These are phyloP conservation scores for Paraconiothyrium brasiliense DNA, from an alignment of 2,329 filamentous ascomycete species.

Conservation along the genomic window DNA sequence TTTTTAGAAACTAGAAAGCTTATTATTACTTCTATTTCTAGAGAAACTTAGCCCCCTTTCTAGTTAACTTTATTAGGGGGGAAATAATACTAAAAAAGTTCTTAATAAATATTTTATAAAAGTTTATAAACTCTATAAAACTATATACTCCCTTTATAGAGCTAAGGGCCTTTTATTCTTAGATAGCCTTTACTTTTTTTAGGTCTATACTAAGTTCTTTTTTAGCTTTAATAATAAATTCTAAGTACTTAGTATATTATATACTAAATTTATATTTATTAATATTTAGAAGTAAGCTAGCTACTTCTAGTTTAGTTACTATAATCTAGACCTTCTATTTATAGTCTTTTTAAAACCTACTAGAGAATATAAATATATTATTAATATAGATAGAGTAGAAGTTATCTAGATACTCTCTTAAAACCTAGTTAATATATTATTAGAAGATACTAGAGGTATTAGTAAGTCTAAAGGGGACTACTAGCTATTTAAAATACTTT, in stretches of 20 bases:
- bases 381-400: no score
- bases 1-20: conserved; percentile 34
- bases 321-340: no score
- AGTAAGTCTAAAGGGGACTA: not conserved
- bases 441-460: not conserved
- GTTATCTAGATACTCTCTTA: no score
- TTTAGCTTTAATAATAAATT: not conserved
- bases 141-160: not conserved
- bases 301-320: no score
- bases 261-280: not conserved
- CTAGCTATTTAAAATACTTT: not conserved
- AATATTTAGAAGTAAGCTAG: not conserved
- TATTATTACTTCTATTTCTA: conserved; percentile 7
- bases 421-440: no score
- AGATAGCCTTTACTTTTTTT: not conserved
- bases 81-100: not conserved
- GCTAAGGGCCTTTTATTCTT: not conserved
- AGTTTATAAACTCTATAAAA: conserved; percentile 1
- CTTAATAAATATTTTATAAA: conserved; percentile 7
- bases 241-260: not conserved
- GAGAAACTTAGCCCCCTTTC: conserved; percentile 1
- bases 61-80: conserved; percentile 4
- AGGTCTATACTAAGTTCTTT: not conserved
- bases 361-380: no score
- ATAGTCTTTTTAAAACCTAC: no score